Percentiles rank a stretch among this genome's conserved stretches.
Evolutionary conservation across 2,329 filamentous ascomycete species (phyloP).

Genomic region (Colletotrichum coccodes): DNA sequence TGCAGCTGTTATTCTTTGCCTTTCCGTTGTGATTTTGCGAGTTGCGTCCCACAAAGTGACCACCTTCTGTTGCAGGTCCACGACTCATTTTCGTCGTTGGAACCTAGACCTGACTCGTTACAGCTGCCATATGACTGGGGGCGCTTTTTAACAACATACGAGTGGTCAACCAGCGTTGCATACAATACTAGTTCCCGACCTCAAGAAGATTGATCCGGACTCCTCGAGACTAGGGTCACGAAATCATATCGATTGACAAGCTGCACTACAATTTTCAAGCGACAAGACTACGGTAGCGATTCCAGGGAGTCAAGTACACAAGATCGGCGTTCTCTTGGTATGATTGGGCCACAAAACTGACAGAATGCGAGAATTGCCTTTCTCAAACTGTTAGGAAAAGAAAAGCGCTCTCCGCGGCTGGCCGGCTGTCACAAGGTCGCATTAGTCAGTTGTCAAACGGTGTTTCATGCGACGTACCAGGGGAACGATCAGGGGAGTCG

Average conservation of each 20-base stretch:
- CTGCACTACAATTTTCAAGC: neutral
- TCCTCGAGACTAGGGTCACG: neutral
- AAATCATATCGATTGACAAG: neutral
- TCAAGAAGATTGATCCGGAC: neutral
- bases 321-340: neutral
- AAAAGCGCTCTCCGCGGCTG: neutral
- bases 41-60: neutral
- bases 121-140: neutral
- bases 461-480: neutral
- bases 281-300: neutral
- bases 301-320: neutral
- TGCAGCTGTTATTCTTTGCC: neutral
- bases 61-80: neutral
- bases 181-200: no score
- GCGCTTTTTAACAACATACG: neutral
- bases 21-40: no score
- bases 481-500: neutral
- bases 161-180: neutral
- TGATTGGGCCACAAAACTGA: neutral
- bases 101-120: constrained; percentile 3
- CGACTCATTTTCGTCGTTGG: neutral
- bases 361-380: neutral
- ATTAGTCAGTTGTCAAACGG: neutral
- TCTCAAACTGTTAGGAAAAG: neutral
- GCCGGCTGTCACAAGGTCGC: neutral